Percentiles rank a stretch among this genome's conserved stretches.
Evolutionary conservation across 805 yeast genomes (phyloP).

Genomic region (Torulaspora franciscae): DNA sequence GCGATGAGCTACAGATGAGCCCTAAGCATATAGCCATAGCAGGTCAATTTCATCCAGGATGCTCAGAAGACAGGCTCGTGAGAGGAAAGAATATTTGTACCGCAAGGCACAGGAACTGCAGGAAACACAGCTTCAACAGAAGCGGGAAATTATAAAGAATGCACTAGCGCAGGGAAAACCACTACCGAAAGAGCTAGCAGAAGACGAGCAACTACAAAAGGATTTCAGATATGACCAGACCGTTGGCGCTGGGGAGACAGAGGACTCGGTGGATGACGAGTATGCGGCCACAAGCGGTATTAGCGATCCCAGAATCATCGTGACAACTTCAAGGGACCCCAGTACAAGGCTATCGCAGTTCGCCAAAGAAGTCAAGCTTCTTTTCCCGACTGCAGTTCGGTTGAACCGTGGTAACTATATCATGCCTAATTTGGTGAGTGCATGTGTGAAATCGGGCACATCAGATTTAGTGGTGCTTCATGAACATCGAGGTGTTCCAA

Average conservation of each 20-base stretch:
- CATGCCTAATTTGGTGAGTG: constrained; percentile 75
- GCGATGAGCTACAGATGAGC: background rate
- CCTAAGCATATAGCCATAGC: background rate
- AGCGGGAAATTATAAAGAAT: constrained; percentile 77
- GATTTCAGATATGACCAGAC: constrained; percentile 87
- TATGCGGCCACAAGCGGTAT: constrained; percentile 83
- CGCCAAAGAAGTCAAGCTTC: constrained; percentile 81
- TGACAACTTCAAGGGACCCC: constrained; percentile 93
- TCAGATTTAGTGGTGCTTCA: constrained; percentile 83
- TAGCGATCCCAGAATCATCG: constrained; percentile 82
- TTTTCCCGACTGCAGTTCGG: constrained; percentile 86
- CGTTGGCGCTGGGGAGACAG: constrained; percentile 39
- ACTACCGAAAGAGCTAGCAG: constrained; percentile 83
- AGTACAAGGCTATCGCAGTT: constrained; percentile 81
- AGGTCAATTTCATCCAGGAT: constrained; percentile 22
- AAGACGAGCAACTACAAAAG: constrained; percentile 72
- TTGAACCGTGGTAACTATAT: constrained; percentile 91
- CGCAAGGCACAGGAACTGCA: constrained; percentile 85
- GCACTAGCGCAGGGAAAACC: constrained; percentile 92
- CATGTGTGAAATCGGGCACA: constrained; percentile 75
- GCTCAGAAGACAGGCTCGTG: constrained; percentile 94
- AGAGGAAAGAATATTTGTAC: constrained; percentile 88
- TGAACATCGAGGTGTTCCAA: constrained; percentile 98
- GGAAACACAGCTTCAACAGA: constrained; percentile 79
- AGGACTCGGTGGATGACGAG: constrained; percentile 77